A percentile compares a stretch with the other conserved stretches of the same genome.
These are phyloP conservation scores for Soucietia sequanensis DNA, from an alignment of 805 yeast species.

Conservation along the genomic window DNA sequence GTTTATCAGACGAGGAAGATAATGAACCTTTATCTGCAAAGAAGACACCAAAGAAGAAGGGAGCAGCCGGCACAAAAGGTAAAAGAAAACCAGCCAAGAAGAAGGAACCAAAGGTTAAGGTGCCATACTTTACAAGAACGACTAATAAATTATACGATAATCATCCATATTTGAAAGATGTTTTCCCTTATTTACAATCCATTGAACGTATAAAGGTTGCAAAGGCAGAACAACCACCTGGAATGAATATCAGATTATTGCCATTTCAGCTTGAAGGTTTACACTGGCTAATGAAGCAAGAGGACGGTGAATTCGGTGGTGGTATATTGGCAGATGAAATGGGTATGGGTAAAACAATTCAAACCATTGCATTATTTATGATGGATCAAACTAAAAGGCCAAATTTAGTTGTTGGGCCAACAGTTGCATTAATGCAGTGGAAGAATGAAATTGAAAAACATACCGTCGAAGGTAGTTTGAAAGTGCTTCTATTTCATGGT, in stretches of 20 bases:
- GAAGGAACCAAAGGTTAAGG: slow-evolving; percentile 51
- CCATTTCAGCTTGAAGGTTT: slow-evolving; percentile 96
- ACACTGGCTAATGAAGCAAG: slow-evolving; percentile 85
- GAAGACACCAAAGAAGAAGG: slow-evolving; percentile 24
- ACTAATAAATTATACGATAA: slow-evolving; percentile 65
- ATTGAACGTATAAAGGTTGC: slow-evolving; percentile 48
- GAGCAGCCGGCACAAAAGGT: slow-evolving; percentile 7
- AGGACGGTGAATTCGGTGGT: slow-evolving; percentile 73
- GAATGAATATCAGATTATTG: slow-evolving; percentile 67
- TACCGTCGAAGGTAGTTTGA: slow-evolving; percentile 62
- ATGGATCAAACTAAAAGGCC: slow-evolving; percentile 66
- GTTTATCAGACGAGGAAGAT: slow-evolving; percentile 27
- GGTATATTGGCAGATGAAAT: slow-evolving; percentile 97
- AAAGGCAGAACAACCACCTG: slow-evolving; percentile 72
- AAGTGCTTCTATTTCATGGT: slow-evolving; percentile 80
- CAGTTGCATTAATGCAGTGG: slow-evolving; percentile 99
- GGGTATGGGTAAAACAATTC: slow-evolving; percentile 99
- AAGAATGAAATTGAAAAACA: slow-evolving; percentile 86
- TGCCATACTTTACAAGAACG: slow-evolving; percentile 67
- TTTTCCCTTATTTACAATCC: slow-evolving; percentile 62
- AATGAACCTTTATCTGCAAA: slow-evolving; percentile 22
- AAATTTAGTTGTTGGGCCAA: slow-evolving; percentile 91
- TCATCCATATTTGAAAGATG: slow-evolving; percentile 76
- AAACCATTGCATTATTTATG: slow-evolving; percentile 86
- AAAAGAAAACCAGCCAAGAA: slow-evolving; percentile 23